Evolutionary conservation across 257 asterid genomes (phyloP).

Genomic region (Nicotiana knightiana): DNA sequence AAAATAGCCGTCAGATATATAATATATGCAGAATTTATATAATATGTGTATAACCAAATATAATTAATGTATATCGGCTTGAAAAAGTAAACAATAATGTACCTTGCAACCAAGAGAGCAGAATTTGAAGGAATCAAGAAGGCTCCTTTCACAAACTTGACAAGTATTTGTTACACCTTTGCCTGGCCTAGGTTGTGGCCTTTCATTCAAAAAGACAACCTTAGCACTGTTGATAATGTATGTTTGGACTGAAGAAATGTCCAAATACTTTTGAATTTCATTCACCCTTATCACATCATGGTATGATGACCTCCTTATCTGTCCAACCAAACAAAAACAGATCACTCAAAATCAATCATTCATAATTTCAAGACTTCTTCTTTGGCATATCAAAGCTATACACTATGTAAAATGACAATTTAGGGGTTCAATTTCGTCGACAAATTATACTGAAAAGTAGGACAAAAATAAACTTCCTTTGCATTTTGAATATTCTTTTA

Average conservation of each 20-base stretch:
- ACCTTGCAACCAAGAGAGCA: conserved; percentile 89
- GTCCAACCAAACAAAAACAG: conserved; percentile 5
- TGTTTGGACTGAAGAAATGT: conserved; percentile 55
- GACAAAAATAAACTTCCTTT: too few relatives aligned
- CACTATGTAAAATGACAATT: too few relatives aligned
- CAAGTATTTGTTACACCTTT: conserved; percentile 64
- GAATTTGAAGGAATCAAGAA: conserved; percentile 61
- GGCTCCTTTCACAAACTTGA: conserved; percentile 59
- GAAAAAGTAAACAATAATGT: background rate
- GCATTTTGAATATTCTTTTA: too few relatives aligned
- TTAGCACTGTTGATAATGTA: conserved; percentile 76
- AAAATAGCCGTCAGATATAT: too few relatives aligned
- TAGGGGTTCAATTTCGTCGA: background rate
- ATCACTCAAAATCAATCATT: background rate
- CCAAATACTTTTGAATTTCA: conserved; percentile 64
- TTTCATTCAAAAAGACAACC: conserved; percentile 58
- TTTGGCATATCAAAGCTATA: too few relatives aligned
- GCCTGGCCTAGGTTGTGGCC: conserved; percentile 69
- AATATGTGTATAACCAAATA: too few relatives aligned
- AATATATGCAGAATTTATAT: too few relatives aligned
- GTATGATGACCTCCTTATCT: conserved; percentile 72
- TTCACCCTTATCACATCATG: conserved; percentile 73
- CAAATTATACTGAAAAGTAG: background rate
- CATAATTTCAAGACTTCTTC: background rate
- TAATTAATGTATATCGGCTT: too few relatives aligned